A percentile compares a stretch with the other conserved stretches of the same genome.
phyloP scores from a whole-genome alignment of 1,284 basidiomycete species.

The Salmacisia buchloeana region DNA sequence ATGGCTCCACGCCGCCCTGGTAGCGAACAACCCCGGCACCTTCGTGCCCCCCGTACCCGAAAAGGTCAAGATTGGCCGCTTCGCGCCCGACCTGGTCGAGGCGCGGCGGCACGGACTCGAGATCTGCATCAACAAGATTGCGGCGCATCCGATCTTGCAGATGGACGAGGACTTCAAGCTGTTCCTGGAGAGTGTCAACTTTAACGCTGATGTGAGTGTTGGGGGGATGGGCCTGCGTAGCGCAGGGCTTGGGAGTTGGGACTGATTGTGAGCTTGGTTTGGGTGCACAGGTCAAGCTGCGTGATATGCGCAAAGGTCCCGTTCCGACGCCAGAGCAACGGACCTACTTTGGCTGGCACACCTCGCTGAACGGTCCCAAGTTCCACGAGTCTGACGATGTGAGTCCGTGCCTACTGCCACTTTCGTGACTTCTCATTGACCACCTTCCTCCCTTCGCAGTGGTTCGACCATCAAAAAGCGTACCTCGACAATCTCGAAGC shows the following conservation, averaged over 20 bases:
- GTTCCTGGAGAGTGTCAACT: conserved; percentile 52
- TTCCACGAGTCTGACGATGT: conserved; percentile 92
- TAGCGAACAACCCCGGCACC: conserved; percentile 88
- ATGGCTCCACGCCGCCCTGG: conserved; percentile 88
- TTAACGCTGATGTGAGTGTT: conserved; percentile 44
- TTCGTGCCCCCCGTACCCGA: conserved; percentile 94
- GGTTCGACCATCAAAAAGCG: conserved; percentile 82
- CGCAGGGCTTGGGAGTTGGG: background rate
- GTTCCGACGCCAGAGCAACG: conserved; percentile 48
- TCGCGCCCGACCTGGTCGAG: conserved; percentile 52
- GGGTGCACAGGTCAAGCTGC: conserved; percentile 67
- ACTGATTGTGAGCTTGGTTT: conserved; percentile 44
- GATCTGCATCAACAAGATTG: conserved; percentile 52
- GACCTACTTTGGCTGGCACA: conserved; percentile 38
- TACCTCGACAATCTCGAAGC: conserved; percentile 85
- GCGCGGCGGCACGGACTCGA: conserved; percentile 51
- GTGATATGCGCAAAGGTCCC: conserved; percentile 50
- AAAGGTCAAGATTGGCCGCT: conserved; percentile 71
- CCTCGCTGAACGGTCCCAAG: conserved; percentile 59
- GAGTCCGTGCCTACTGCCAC: conserved; percentile 20
- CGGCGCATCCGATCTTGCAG: conserved; percentile 51
- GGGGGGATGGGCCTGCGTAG: conserved; percentile 9
- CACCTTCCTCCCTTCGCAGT: conserved; percentile 55
- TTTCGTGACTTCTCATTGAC: conserved; percentile 9
- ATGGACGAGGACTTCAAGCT: conserved; percentile 52